Evolutionary conservation across 495 filamentous ascomycete genomes (phyloP).

Genomic region (Penicillium chermesinum): DNA sequence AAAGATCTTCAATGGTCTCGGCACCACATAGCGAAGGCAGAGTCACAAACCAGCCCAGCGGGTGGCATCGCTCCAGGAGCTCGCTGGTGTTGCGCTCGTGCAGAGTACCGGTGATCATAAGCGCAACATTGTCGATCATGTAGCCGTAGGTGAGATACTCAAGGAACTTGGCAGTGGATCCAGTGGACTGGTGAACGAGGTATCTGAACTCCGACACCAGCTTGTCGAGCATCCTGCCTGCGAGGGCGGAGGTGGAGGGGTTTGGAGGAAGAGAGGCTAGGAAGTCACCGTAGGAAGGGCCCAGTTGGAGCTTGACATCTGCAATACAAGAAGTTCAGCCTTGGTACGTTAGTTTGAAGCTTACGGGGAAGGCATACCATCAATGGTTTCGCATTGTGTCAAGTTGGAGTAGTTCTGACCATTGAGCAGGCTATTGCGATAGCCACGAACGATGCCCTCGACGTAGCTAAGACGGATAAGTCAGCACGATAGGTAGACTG

Average conservation of each 20-base stretch:
- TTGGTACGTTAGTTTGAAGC: too few species aligned
- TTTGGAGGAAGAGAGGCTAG: constrained; percentile 91
- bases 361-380: constrained; percentile 55
- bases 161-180: constrained; percentile 87
- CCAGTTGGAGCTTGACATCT: constrained; percentile 98
- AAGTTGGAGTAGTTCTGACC: constrained; percentile 91
- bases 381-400: constrained; percentile 97
- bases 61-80: constrained; percentile 92
- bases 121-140: constrained; percentile 99
- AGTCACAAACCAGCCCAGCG: constrained; percentile 97
- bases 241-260: constrained; percentile 91
- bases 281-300: constrained; percentile 95
- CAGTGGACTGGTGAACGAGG: constrained; percentile 83
- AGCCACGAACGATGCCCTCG: constrained; percentile 94
- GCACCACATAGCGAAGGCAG: constrained; percentile 97
- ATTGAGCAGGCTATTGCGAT: constrained; percentile 89
- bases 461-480: constrained; percentile 60
- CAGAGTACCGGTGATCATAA: constrained; percentile 96
- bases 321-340: constrained; percentile 1
- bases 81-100: constrained; percentile 97
- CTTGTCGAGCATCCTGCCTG: constrained; percentile 94
- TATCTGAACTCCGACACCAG: constrained; percentile 97
- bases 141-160: constrained; percentile 98
- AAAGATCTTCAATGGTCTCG: constrained; percentile 96
- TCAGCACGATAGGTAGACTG: constrained; percentile 17